phyloP scores from a whole-genome alignment of 345 rosid species.

The Excoecaria agallocha region DNA sequence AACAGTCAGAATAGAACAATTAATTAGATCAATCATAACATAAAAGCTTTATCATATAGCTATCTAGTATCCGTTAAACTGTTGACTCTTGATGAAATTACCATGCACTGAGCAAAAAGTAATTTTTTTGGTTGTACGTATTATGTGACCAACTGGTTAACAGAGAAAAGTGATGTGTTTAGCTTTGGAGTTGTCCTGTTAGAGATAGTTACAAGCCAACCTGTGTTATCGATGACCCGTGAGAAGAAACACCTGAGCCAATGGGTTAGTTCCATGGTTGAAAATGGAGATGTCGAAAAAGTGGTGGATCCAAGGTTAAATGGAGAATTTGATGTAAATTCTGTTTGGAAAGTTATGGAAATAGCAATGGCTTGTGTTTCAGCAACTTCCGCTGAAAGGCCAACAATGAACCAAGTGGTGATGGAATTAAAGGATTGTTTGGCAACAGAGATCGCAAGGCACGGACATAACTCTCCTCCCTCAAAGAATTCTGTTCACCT shows the following conservation, averaged over 20 bases:
- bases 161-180: constrained; percentile 48
- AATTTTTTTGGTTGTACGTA: constrained; percentile 22
- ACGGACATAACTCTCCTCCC: too few relatives aligned
- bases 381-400: constrained; percentile 17
- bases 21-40: too few relatives aligned
- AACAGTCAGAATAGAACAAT: too few relatives aligned
- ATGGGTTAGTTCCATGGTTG: constrained; percentile 17
- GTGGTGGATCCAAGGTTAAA: constrained; percentile 24
- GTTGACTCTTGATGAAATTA: too few relatives aligned
- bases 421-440: constrained; percentile 2
- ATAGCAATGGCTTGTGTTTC: constrained; percentile 12
- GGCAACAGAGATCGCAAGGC: background rate
- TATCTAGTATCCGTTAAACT: too few relatives aligned
- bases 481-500: too few relatives aligned
- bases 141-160: constrained; percentile 34
- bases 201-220: constrained; percentile 41
- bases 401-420: constrained; percentile 28
- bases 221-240: constrained; percentile 18
- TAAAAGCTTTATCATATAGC: too few relatives aligned
- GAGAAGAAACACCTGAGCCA: constrained; percentile 20
- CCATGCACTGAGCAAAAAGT: too few relatives aligned
- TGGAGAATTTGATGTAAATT: constrained; percentile 8
- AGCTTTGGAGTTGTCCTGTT: constrained; percentile 48
- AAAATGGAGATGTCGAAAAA: constrained; percentile 27
- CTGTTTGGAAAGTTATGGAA: constrained; percentile 25